phyloP scores from a whole-genome alignment of 1,284 basidiomycete genomes.

The Cryptococcus jaspeensis region DNA sequence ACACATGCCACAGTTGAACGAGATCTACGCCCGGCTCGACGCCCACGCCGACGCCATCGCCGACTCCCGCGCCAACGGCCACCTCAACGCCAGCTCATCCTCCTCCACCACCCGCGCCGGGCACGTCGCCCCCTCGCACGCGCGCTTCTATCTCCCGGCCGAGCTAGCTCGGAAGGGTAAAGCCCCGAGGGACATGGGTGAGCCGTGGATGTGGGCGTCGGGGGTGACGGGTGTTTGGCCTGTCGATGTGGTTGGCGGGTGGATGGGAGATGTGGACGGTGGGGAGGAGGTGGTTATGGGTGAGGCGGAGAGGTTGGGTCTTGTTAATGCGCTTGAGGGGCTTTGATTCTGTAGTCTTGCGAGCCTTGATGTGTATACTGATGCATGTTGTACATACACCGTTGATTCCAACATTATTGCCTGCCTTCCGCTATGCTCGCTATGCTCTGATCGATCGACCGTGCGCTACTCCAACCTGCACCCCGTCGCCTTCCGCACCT shows the following conservation, averaged over 20 bases:
- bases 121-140: conserved; percentile 36
- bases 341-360: background rate
- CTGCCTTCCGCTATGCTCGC: too few species aligned
- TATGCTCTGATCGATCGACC: background rate
- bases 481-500: conserved; percentile 5
- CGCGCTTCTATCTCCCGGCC: conserved; percentile 24
- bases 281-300: conserved; percentile 4
- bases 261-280: background rate
- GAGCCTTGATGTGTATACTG: too few species aligned
- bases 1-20: conserved; percentile 30
- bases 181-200: conserved; percentile 24
- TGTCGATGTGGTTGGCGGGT: background rate
- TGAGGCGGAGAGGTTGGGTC: conserved; percentile 13
- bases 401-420: too few species aligned
- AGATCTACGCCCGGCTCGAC: conserved; percentile 39
- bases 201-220: conserved; percentile 34
- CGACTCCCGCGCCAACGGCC: conserved; percentile 16
- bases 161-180: conserved; percentile 25
- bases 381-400: background rate
- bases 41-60: conserved; percentile 20
- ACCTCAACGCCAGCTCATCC: background rate
- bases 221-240: conserved; percentile 18
- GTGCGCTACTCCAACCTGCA: background rate
- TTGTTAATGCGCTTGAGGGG: conserved; percentile 17
- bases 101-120: conserved; percentile 17